Evolutionary conservation across 2,329 filamentous ascomycete genomes (phyloP).

Genomic region (Lachnellula hyalina): DNA sequence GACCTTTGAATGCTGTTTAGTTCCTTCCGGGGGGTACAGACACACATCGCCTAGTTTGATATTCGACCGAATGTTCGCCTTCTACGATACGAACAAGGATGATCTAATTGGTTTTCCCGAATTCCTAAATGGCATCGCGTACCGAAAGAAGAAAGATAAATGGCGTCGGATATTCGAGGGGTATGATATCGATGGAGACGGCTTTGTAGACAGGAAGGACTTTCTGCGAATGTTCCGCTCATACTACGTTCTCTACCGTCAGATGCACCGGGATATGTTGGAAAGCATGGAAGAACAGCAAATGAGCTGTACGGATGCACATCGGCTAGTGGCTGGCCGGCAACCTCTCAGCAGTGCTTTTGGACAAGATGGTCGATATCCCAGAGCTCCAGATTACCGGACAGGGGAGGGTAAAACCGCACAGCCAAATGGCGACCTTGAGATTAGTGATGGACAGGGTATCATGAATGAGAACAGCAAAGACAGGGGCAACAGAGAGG

Average conservation of each 20-base stretch:
- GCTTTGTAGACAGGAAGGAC: slow-evolving; percentile 78
- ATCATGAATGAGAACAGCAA: slow-evolving; percentile 55
- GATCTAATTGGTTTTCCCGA: slow-evolving; percentile 88
- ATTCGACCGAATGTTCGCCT: slow-evolving; percentile 93
- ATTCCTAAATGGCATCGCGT: slow-evolving; percentile 78
- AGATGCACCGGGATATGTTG: slow-evolving; percentile 80
- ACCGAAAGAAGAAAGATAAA: slow-evolving; percentile 62
- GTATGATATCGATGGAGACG: slow-evolving; percentile 87
- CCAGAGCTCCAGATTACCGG: slow-evolving; percentile 55
- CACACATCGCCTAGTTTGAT: slow-evolving; percentile 81
- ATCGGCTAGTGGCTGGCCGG: slow-evolving; percentile 68
- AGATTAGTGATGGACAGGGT: slow-evolving; percentile 54
- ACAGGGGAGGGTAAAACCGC: slow-evolving; percentile 60
- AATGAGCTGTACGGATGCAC: slow-evolving; percentile 67
- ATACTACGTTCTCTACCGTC: slow-evolving; percentile 85
- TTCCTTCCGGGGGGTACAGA: slow-evolving; percentile 74
- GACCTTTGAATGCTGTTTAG: slow-evolving; percentile 87
- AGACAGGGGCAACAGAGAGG: slow-evolving; percentile 56
- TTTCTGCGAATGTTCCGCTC: slow-evolving; percentile 88
- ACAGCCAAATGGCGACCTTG: slow-evolving; percentile 57
- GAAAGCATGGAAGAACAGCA: slow-evolving; percentile 73
- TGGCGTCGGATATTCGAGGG: slow-evolving; percentile 74
- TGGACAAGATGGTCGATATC: slow-evolving; percentile 65
- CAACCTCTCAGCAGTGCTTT: slow-evolving; percentile 72
- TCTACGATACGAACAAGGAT: slow-evolving; percentile 89